Base-by-base conservation (phyloP, 306 rosid genomes). In the Quercus wislizeni region DNA sequence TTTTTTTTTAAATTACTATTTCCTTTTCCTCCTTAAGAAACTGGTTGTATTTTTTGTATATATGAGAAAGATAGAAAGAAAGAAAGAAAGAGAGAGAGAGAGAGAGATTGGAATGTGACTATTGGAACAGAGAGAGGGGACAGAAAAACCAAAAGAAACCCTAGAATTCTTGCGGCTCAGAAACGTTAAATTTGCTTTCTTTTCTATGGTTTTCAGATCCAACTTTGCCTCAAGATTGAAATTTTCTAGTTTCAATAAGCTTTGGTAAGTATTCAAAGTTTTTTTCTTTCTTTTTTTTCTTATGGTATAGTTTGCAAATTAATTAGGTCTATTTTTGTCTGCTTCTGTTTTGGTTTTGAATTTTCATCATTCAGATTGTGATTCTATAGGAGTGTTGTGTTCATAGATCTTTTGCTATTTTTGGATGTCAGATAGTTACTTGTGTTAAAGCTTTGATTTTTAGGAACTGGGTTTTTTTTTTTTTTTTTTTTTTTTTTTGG, bases 101-200 rank as follows among this genome's bases (percentile, higher is more conserved):
- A 63, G 76, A 69, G 28, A 68, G 56, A 64, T 67, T 70, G 73
- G 71, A 61, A 74, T 79, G 90, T n/a, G 72, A 64, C 82, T 87
- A 78, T 72, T 75, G 72, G 67, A 19, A 56, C 25, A 49, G 25
- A 28, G 82, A 71, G 75, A 38, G 64, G 3, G 79, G 33, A 75
- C 79, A 59, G 35, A 33, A 23, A 75, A 78, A 75, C 73, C 27
- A 4, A 67, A 18, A 35, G 72, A 83, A 88, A 88, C 91, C 89
- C 91, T 88, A 88, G 84, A 85, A 78, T 88, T 76, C 17, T 78
- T 56, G 70, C 75, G 55, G 74, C 80, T n/a, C 56, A 55, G 65
- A 58, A 12, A 58, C 12, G 61, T 12, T 31, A 21, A 54, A 15
- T 13, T 69, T 81, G 17, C 20, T 27, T 21, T 77, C 43, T 69